These are phyloP conservation scores for Penicillium paradoxum DNA, from an alignment of 495 filamentous ascomycete genomes.

Conservation along the genomic window DNA sequence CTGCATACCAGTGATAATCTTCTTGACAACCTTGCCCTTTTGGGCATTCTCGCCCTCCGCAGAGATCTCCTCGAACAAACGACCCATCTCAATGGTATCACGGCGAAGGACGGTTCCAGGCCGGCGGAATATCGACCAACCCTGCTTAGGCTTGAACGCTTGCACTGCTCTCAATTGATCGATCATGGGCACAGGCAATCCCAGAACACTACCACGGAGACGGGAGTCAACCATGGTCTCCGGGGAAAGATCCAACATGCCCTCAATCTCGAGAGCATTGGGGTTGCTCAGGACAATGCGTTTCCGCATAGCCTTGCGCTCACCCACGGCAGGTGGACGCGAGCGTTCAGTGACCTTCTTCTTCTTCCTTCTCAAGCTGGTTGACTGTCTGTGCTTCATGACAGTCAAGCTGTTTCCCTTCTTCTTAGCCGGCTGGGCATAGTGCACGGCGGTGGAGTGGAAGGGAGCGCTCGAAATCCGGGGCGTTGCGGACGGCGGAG, in stretches of 20 bases:
- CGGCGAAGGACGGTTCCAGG: conserved; percentile 70
- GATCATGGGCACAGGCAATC: conserved; percentile 62
- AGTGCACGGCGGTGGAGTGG: conserved; percentile 37
- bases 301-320: conserved; percentile 83
- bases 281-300: conserved; percentile 87
- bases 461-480: conserved; percentile 38
- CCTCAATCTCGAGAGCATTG: conserved; percentile 74
- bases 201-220: conserved; percentile 60
- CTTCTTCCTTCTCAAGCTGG: conserved; percentile 48
- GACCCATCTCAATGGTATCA: conserved; percentile 67
- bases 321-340: conserved; percentile 61
- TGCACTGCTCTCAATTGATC: conserved; percentile 76
- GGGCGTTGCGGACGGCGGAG: conserved; percentile 31
- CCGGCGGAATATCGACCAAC: conserved; percentile 78
- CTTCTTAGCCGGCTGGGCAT: conserved; percentile 39
- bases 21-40: conserved; percentile 54
- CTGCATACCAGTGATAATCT: conserved; percentile 68
- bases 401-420: conserved; percentile 24
- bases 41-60: conserved; percentile 35
- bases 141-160: conserved; percentile 88
- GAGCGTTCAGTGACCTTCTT: conserved; percentile 30
- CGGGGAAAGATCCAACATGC: conserved; percentile 54
- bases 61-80: conserved; percentile 50
- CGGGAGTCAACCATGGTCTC: conserved; percentile 50
- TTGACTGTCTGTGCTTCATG: conserved; percentile 34